Conservation (phyloP, 2,329 filamentous ascomycete species). For the Trichoderma atrobrunneum region DNA sequence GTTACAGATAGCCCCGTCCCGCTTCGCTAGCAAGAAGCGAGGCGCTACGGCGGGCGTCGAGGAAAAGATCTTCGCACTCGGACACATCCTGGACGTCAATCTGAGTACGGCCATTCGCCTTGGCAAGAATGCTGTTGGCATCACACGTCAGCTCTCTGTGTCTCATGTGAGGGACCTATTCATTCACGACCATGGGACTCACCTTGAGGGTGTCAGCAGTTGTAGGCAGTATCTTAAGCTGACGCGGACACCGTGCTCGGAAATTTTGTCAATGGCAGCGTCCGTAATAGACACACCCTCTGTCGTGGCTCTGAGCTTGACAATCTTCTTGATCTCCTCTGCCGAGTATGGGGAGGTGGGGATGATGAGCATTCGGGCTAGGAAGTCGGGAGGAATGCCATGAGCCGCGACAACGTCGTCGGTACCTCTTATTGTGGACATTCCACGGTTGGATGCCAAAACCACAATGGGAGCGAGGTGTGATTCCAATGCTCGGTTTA, state of each 20-base stretch:
- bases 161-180: slow-evolving; percentile 27
- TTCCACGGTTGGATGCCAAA: slow-evolving; percentile 92
- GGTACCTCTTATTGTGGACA: slow-evolving; percentile 87
- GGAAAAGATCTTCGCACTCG: slow-evolving; percentile 80
- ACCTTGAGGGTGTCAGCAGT: slow-evolving; percentile 80
- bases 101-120: slow-evolving; percentile 73
- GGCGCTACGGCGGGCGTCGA: slow-evolving; percentile 77
- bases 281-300: slow-evolving; percentile 79
- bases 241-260: slow-evolving; percentile 82
- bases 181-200: slow-evolving; percentile 29
- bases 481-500: slow-evolving; percentile 96
- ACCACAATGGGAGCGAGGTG: slow-evolving; percentile 95
- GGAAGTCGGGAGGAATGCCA: slow-evolving; percentile 89
- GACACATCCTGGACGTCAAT: slow-evolving; percentile 75
- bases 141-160: slow-evolving; percentile 32
- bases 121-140: slow-evolving; percentile 71
- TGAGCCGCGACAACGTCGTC: slow-evolving; percentile 81
- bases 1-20: slow-evolving; percentile 63
- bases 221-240: slow-evolving; percentile 92
- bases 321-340: slow-evolving; percentile 89
- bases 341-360: slow-evolving; percentile 86
- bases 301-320: slow-evolving; percentile 77
- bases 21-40: slow-evolving; percentile 62
- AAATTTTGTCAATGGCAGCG: slow-evolving; percentile 80
- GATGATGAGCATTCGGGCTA: slow-evolving; percentile 91